Conservation (phyloP, 2,329 filamentous ascomycete genomes). For the Aspergillus aculeatus region DNA sequence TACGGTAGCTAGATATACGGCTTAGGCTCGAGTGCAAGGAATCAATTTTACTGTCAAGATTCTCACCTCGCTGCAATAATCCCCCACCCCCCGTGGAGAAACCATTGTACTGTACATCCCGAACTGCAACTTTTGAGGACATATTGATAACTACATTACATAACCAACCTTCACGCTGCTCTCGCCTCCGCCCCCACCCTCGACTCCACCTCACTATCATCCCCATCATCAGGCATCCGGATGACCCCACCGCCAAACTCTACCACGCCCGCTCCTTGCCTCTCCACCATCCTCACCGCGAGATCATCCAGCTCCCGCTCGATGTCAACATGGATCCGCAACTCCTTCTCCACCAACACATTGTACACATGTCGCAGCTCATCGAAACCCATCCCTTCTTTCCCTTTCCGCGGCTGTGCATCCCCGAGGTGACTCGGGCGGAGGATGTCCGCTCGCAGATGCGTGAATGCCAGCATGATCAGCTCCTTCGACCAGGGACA, state of each 20-base stretch:
- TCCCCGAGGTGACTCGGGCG: neutral
- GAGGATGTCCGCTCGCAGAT: conserved; percentile 31
- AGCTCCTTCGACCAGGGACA: conserved; percentile 65
- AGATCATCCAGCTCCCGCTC: conserved; percentile 44
- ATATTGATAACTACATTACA: neutral
- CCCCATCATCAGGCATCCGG: conserved; percentile 32
- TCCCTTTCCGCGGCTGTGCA: conserved; percentile 2
- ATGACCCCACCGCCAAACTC: conserved; percentile 18
- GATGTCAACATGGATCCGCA: conserved; percentile 58
- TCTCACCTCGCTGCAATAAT: too few species aligned
- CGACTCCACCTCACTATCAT: conserved; percentile 26
- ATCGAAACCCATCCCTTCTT: conserved; percentile 39
- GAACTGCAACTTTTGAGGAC: too few species aligned
- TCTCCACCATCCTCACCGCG: conserved; percentile 20
- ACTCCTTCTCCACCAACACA: conserved; percentile 60
- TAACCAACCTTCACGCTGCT: neutral
- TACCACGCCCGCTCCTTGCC: conserved; percentile 4
- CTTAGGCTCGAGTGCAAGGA: neutral
- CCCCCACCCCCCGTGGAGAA: too few species aligned
- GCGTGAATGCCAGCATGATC: conserved; percentile 57
- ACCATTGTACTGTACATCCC: too few species aligned
- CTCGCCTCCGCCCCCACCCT: neutral
- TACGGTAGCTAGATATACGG: too few species aligned
- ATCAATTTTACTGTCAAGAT: neutral
- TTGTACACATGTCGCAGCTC: conserved; percentile 56